Base-by-base conservation (phyloP, 2,329 filamentous ascomycete species). In the Alternaria burnsii region DNA sequence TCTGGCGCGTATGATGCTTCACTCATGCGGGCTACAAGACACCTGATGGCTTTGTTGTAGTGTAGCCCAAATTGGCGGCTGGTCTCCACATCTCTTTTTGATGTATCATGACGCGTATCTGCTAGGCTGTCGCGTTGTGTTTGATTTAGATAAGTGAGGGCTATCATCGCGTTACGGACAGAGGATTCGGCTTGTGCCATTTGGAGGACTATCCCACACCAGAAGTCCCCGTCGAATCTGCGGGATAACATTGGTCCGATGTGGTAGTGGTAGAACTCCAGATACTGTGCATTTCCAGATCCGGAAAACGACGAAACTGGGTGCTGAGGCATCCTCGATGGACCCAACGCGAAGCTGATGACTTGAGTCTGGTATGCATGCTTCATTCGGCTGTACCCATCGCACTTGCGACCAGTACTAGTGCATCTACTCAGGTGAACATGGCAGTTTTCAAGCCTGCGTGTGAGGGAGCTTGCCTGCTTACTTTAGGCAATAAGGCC, bases 211-310 rank as follows among this genome's bases (percentile, higher is more conserved):
- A 79, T 18, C 3, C 36, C 36, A 18, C 36, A 38, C 36, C 36
- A 38, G 6, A 38, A 38, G 7, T 38, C 36, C 16, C 16, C 7
- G 16, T 38, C 36, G 42, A 70, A 74, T n/a, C 43, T 62, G 40
- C 59, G 77, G 0, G 79, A 71, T 3, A 82, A 68, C 44, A 60
- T 83, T 2, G 67, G 58, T 0, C 68, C 68, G 3, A 77, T 81
- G 16, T 76, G 73, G 30, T 67, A 66, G 24, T 73, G 73, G 70
- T 85, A 84, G 75, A 81, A 84, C n/a, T 72, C 68, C 30, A 72
- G 51, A 36, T 69, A 67, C 12, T 52, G 43, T 36, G 65, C 52
- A 26, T 58, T 62, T 24, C 55, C 56, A 26, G 61, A 61, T 20
- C 57, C 56, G 30, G 61, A 43, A 50, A 26, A 18, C 8, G 16